phyloP scores from a whole-genome alignment of 768 basidiomycete genomes.

The Calocybe gangraenosa region DNA sequence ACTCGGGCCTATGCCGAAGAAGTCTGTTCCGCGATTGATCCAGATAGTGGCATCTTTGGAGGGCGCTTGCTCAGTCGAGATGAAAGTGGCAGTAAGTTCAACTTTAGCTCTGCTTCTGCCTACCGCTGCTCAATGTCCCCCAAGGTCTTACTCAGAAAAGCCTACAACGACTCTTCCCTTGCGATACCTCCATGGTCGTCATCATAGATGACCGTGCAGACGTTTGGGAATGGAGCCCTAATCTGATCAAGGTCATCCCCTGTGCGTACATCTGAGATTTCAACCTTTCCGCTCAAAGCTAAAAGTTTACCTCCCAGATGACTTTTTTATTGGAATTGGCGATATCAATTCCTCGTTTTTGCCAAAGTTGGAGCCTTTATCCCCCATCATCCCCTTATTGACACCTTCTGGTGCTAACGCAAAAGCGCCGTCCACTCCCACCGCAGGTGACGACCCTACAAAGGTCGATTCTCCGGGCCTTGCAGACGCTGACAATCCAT shows the following conservation, averaged over 20 bases:
- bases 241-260: constrained; percentile 94
- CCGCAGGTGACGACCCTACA: not conserved
- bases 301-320: constrained; percentile 50
- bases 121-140: constrained; percentile 12
- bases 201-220: constrained; percentile 98
- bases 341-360: constrained; percentile 97
- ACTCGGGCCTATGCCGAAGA: constrained; percentile 95
- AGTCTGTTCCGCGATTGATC: constrained; percentile 93
- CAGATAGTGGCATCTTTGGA: constrained; percentile 79
- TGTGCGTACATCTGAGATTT: constrained; percentile 47
- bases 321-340: constrained; percentile 97
- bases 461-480: too few species aligned
- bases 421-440: not conserved
- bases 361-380: constrained; percentile 66
- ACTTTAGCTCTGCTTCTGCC: not conserved
- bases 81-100: constrained; percentile 87
- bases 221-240: constrained; percentile 98
- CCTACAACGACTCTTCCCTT: constrained; percentile 88
- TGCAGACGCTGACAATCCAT: not conserved
- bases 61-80: constrained; percentile 88
- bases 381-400: constrained; percentile 29
- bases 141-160: constrained; percentile 89
- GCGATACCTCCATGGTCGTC: constrained; percentile 98
- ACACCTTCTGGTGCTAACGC: constrained; percentile 16
- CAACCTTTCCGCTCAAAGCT: constrained; percentile 1